Evolutionary conservation across 2,329 filamentous ascomycete species (phyloP).

Genomic region (Penicillium corylophilum): DNA sequence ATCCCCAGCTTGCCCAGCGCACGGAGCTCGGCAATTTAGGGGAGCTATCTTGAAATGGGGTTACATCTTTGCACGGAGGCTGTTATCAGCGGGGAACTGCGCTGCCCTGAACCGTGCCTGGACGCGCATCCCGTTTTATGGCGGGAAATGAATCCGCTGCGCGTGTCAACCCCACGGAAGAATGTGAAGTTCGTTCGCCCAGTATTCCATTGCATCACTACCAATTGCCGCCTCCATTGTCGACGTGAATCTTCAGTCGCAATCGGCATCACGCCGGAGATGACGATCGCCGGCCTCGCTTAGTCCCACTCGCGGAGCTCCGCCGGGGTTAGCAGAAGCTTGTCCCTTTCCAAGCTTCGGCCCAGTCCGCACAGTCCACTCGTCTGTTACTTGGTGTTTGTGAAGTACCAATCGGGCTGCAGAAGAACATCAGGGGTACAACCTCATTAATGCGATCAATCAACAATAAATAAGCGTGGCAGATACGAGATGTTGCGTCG

Average conservation of each 20-base stretch:
- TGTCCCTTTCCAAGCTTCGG: not conserved
- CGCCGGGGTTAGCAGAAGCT: not conserved
- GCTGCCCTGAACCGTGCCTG: not conserved
- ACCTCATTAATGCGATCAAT: not conserved
- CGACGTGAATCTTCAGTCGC: too few relatives aligned
- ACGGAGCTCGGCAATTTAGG: conserved; percentile 10
- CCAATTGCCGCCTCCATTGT: not conserved
- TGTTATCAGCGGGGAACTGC: conserved; percentile 6
- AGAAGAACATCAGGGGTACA: not conserved
- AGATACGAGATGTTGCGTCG: not conserved
- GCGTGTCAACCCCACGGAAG: not conserved
- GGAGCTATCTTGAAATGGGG: not conserved
- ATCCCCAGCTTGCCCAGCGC: conserved; percentile 1
- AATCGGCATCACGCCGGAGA: not conserved
- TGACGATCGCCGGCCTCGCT: not conserved
- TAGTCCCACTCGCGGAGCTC: not conserved
- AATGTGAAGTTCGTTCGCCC: not conserved
- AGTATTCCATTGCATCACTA: not conserved
- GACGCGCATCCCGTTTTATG: not conserved
- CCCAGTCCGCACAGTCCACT: not conserved
- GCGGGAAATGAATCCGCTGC: not conserved
- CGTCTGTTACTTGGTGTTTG: not conserved
- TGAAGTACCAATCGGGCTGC: not conserved
- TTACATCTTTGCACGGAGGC: conserved; percentile 10
- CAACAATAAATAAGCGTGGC: not conserved